Percentiles rank a stretch among this genome's conserved stretches.
phyloP scores from a whole-genome alignment of 1,284 basidiomycete species.

The Wallemia hederae region DNA sequence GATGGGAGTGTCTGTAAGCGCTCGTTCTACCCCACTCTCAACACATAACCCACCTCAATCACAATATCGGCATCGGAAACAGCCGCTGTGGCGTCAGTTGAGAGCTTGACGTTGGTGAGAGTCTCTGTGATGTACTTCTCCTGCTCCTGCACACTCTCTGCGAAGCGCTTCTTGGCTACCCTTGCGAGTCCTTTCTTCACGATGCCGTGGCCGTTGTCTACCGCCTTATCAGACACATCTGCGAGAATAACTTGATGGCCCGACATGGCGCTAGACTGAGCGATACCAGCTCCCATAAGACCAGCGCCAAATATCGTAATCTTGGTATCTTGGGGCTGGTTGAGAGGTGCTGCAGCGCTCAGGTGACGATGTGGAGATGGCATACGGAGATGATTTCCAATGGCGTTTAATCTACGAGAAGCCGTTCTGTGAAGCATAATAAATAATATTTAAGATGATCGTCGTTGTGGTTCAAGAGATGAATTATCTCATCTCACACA shows the following conservation, averaged over 20 bases:
- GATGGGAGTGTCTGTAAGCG: background rate
- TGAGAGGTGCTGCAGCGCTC: too few relatives aligned
- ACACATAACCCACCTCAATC: slow-evolving; percentile 33
- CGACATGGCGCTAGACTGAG: background rate
- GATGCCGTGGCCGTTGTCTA: slow-evolving; percentile 59
- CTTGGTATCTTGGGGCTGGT: background rate
- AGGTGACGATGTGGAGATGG: too few relatives aligned
- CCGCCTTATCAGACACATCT: slow-evolving; percentile 17
- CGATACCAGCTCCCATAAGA: background rate
- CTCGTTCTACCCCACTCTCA: background rate
- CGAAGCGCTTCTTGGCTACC: slow-evolving; percentile 35
- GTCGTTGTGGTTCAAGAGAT: background rate
- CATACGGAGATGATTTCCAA: background rate
- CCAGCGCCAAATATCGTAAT: background rate
- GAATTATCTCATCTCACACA: too few relatives aligned
- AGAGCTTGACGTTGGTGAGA: background rate
- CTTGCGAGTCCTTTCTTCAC: slow-evolving; percentile 38
- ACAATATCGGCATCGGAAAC: slow-evolving; percentile 47
- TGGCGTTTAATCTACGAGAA: background rate
- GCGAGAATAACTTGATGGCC: background rate
- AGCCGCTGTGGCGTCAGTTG: background rate
- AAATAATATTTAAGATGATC: background rate
- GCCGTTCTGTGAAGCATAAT: background rate
- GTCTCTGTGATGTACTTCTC: slow-evolving; percentile 17
- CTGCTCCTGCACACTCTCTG: slow-evolving; percentile 22